These are phyloP conservation scores for Penicillium diatomitis DNA, from an alignment of 495 filamentous ascomycete genomes.

Conservation along the genomic window DNA sequence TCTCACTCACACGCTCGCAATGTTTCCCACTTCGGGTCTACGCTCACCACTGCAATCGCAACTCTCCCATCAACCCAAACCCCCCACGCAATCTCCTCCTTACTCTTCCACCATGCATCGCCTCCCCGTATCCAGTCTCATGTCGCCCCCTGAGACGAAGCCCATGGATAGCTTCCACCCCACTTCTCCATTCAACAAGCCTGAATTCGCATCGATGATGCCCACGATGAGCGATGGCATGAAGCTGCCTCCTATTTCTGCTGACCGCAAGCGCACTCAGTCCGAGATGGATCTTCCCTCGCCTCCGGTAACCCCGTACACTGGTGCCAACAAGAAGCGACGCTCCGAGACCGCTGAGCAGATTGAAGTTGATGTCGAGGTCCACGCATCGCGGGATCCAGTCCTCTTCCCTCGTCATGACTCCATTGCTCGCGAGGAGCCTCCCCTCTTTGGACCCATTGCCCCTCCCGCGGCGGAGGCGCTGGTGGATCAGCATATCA, in stretches of 20 bases:
- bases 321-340: slow-evolving; percentile 40
- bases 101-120: slow-evolving; percentile 37
- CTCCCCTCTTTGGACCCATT: slow-evolving; percentile 44
- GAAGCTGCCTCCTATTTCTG: slow-evolving; percentile 41
- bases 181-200: slow-evolving; percentile 25
- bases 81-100: background rate
- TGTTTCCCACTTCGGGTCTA: slow-evolving; percentile 1
- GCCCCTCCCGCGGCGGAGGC: slow-evolving; percentile 38
- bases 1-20: background rate
- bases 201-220: slow-evolving; percentile 3
- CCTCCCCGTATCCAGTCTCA: slow-evolving; percentile 51
- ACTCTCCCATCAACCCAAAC: background rate
- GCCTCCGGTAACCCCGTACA: slow-evolving; percentile 63
- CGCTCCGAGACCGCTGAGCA: slow-evolving; percentile 37
- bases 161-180: slow-evolving; percentile 52
- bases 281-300: slow-evolving; percentile 51
- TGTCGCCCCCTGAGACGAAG: slow-evolving; percentile 65
- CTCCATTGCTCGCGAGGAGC: slow-evolving; percentile 38
- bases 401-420: slow-evolving; percentile 50
- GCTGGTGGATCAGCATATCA: slow-evolving; percentile 58
- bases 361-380: slow-evolving; percentile 23
- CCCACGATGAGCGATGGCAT: slow-evolving; percentile 33
- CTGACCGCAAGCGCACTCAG: slow-evolving; percentile 39
- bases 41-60: background rate
- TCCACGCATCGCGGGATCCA: slow-evolving; percentile 42